phyloP scores from a whole-genome alignment of 2,329 filamentous ascomycete genomes.

The Pleomassaria siparia region DNA sequence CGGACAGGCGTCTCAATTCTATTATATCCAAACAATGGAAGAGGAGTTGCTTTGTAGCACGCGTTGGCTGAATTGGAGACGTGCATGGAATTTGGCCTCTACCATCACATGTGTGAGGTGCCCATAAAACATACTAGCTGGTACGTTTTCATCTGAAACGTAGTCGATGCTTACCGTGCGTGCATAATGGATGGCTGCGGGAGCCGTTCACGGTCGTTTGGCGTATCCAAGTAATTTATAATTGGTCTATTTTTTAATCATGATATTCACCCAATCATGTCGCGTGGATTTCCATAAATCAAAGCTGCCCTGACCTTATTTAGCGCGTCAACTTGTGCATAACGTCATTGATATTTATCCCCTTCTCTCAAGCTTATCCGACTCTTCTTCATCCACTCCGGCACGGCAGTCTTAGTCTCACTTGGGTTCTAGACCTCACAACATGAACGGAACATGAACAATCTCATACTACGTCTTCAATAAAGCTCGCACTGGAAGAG shows the following conservation, averaged over 20 bases:
- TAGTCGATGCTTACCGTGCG: neutral
- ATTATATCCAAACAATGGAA: conserved; percentile 10
- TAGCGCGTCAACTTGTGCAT: neutral
- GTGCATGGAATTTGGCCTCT: conserved; percentile 4
- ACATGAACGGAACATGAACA: no score
- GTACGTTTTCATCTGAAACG: conserved; percentile 1
- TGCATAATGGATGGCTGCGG: neutral
- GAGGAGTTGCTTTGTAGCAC: conserved; percentile 12
- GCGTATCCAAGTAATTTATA: neutral
- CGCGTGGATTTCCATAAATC: neutral
- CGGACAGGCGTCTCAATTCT: conserved; percentile 27
- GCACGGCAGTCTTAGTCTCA: no score
- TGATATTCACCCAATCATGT: neutral
- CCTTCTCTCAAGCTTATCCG: neutral
- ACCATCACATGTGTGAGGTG: neutral
- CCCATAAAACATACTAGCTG: neutral
- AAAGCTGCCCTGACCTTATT: neutral
- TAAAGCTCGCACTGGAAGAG: no score
- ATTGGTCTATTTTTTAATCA: neutral
- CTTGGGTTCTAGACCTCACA: no score
- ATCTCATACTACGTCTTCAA: no score
- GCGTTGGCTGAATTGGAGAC: conserved; percentile 6
- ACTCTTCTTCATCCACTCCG: no score
- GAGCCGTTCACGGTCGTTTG: neutral
- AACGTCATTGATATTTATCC: neutral